These are phyloP conservation scores for Zasmidium angulare DNA, from an alignment of 2,329 filamentous ascomycete genomes.

Conservation along the genomic window DNA sequence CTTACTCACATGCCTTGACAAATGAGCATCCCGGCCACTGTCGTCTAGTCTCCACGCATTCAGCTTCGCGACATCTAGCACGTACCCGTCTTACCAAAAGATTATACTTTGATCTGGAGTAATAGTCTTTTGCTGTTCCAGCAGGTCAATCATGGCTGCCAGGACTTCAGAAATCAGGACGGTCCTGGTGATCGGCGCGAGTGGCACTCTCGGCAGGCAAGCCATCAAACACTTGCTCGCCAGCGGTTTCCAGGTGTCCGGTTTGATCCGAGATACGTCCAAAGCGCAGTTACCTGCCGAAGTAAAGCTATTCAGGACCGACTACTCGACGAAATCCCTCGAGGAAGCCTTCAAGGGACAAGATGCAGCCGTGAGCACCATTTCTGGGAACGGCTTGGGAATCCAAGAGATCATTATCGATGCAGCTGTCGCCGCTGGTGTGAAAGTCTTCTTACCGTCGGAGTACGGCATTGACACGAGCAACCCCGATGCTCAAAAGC, in stretches of 20 bases:
- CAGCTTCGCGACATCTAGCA: too few species aligned
- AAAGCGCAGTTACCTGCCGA: neutral
- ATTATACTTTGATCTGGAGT: too few species aligned
- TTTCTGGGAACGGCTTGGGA: neutral
- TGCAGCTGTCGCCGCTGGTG: slow-evolving; percentile 37
- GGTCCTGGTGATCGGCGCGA: too few species aligned
- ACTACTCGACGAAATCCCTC: neutral
- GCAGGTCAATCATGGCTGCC: too few species aligned
- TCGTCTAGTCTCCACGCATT: too few species aligned
- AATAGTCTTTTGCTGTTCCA: too few species aligned
- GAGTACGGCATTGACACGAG: slow-evolving; percentile 38
- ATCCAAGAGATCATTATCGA: slow-evolving; percentile 36
- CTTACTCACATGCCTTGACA: too few species aligned
- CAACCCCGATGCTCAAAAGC: slow-evolving; percentile 25
- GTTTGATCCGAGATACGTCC: neutral
- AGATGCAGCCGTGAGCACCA: neutral
- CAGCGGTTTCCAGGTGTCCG: neutral
- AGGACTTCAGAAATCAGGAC: too few species aligned
- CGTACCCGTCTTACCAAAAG: too few species aligned
- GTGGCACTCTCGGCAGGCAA: too few species aligned
- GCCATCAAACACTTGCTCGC: too few species aligned
- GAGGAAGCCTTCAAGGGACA: neutral
- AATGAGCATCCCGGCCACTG: too few species aligned
- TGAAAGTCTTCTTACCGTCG: slow-evolving; percentile 38
- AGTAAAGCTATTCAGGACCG: neutral